Evolutionary conservation across 352 stramenopile species (phyloP), one percentile per base, ranked within the genome.

Genomic region (Pythium dissotocum): DNA sequence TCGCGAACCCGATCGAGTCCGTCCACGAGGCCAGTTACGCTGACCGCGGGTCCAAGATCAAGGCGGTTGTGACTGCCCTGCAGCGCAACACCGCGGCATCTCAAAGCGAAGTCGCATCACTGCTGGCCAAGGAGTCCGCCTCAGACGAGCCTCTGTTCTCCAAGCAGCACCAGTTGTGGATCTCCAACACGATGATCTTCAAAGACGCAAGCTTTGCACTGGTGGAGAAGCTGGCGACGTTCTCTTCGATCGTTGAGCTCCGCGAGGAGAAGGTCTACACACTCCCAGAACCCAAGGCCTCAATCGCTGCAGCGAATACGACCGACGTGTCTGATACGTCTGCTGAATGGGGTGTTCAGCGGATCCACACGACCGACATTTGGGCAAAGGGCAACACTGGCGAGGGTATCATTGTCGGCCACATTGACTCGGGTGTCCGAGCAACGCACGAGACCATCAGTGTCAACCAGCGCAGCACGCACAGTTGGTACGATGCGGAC

Each of bases 401-500:
- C 26, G 38, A 56, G 16, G 66, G 66, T 44, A 26, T 76, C 55
- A 48, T 66, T 14, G 46, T 76, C 38, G 58, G 51, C 26, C 71
- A 58, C 54, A 76, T 76, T 36, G 69, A 76, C 55, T 69, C 69
- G 30, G 69, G 69, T 26, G 69, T 72, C 9, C 69, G 69, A 2
- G 64, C 58, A 46, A 59, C 64, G 2, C 69, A 76, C 49, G 38
- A 65, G 8, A 38, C 58, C 18, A 42, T 76, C 16, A 52, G 55
- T 26, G 21, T 18, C 13, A 63, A 54, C 38, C 46, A 42, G 33
- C 44, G 44, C 44, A 24, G 21, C n/a, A 52, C 44, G 4, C 44
- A 52, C n/a, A 52, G n/a, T 32, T 52, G 44, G 44, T 52, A 52
- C 16, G 44, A 52, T 52, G n/a, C 44, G 6, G 44, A 52, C 7